phyloP scores from a whole-genome alignment of 2,329 filamentous ascomycete genomes.

The Fusarium gaditjirri region DNA sequence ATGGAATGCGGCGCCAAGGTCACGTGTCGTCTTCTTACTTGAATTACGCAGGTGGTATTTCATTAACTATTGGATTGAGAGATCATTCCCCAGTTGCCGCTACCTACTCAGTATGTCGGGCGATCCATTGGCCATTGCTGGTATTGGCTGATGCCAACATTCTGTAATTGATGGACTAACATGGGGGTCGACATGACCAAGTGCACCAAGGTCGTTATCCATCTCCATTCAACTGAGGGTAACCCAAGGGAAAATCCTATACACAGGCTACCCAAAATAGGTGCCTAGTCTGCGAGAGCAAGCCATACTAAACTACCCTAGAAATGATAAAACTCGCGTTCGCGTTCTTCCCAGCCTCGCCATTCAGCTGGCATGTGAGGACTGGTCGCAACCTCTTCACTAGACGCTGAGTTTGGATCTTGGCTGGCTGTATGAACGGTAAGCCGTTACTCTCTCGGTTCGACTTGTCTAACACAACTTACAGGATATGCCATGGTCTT shows the following conservation, averaged over 20 bases:
- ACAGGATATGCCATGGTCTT: slow-evolving; percentile 1
- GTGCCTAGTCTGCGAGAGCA: neutral
- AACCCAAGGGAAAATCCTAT: neutral
- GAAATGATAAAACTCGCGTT: neutral
- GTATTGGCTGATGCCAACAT: neutral
- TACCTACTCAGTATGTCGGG: too few relatives aligned
- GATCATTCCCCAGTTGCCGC: too few relatives aligned
- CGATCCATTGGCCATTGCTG: neutral
- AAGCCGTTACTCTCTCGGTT: neutral
- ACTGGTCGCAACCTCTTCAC: neutral
- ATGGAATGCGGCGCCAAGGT: neutral
- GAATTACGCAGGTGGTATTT: neutral
- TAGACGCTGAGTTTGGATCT: neutral
- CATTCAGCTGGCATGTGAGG: neutral
- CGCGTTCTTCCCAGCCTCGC: neutral
- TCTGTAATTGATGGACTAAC: too few relatives aligned
- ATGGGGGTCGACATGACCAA: neutral
- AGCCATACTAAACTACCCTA: neutral
- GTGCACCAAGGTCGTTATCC: too few relatives aligned
- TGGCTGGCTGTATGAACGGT: neutral
- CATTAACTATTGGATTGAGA: too few relatives aligned
- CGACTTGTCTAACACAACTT: neutral
- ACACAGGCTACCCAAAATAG: neutral
- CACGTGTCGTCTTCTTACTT: neutral
- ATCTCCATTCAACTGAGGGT: too few relatives aligned